A percentile compares a stretch with the other conserved stretches of the same genome.
Conservation (phyloP, 2,329 filamentous ascomycete species). For the Dactylonectria estremocensis region DNA sequence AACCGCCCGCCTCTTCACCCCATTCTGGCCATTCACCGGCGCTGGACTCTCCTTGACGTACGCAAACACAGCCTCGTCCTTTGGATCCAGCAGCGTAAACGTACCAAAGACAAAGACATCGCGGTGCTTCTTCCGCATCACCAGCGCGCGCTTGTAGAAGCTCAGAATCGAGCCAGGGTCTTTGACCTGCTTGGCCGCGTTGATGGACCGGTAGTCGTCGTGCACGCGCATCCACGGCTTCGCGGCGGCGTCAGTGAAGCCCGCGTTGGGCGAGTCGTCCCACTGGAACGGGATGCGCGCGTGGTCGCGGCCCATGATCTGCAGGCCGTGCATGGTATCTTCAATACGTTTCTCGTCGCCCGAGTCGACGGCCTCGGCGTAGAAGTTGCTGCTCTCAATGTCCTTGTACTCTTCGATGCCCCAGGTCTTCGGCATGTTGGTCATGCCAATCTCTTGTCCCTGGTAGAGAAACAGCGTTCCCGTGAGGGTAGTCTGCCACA, state of each 20-base stretch:
- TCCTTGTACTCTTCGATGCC: constrained; percentile 68
- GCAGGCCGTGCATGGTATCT: constrained; percentile 67
- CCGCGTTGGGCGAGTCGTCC: constrained; percentile 70
- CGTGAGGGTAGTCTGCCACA: constrained; percentile 64
- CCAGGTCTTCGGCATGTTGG: constrained; percentile 68
- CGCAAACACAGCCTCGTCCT: constrained; percentile 69
- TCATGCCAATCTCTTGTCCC: constrained; percentile 75
- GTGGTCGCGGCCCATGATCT: constrained; percentile 74
- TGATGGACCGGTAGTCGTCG: constrained; percentile 69
- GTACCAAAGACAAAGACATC: constrained; percentile 75
- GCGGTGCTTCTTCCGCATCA: constrained; percentile 67
- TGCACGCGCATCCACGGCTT: constrained; percentile 80
- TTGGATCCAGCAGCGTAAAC: constrained; percentile 68
- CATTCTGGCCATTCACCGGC: constrained; percentile 28
- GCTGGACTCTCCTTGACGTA: constrained; percentile 62
- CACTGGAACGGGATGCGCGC: constrained; percentile 78
- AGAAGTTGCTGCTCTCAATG: constrained; percentile 68
- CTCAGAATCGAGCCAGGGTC: constrained; percentile 67
- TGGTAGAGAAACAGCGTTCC: constrained; percentile 73
- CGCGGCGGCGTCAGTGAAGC: constrained; percentile 65
- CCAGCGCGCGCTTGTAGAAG: constrained; percentile 71
- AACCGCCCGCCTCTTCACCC: constrained; percentile 52
- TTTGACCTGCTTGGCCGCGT: constrained; percentile 64
- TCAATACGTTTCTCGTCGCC: constrained; percentile 55
- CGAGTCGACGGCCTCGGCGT: constrained; percentile 59